Evolutionary conservation across 805 yeast species (phyloP).

Genomic region (Nakazawaea anatomiae): DNA sequence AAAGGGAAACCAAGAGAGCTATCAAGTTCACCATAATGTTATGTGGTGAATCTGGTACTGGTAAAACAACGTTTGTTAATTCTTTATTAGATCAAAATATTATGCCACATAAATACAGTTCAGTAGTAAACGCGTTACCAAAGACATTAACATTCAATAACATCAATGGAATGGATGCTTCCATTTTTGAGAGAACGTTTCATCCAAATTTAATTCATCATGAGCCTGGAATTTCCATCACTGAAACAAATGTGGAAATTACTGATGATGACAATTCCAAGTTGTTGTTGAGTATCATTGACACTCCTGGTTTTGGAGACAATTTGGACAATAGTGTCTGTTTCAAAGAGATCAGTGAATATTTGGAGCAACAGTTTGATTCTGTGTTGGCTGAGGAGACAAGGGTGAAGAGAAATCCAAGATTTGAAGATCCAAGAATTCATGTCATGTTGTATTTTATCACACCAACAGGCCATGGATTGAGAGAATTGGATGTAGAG

Average conservation of each 20-base stretch:
- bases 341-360: constrained; percentile 57
- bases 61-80: constrained; percentile 72
- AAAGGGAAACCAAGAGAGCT: constrained; percentile 68
- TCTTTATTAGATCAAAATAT: constrained; percentile 58
- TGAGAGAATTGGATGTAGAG: constrained; percentile 66
- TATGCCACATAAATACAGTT: constrained; percentile 47
- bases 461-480: constrained; percentile 73
- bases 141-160: constrained; percentile 56
- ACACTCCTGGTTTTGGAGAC: constrained; percentile 60
- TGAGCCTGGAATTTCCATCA: constrained; percentile 74
- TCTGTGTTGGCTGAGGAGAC: constrained; percentile 81
- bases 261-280: constrained; percentile 53
- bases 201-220: constrained; percentile 53
- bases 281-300: constrained; percentile 47
- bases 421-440: constrained; percentile 71
- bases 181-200: constrained; percentile 53
- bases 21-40: constrained; percentile 69
- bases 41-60: constrained; percentile 70
- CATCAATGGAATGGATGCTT: constrained; percentile 50
- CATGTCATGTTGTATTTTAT: constrained; percentile 70
- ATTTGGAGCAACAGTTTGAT: constrained; percentile 73
- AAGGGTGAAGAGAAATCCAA: constrained; percentile 78
- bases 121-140: constrained; percentile 18
- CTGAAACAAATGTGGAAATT: constrained; percentile 58
- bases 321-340: constrained; percentile 58